A percentile compares a stretch with the other conserved stretches of the same genome.
phyloP scores from a whole-genome alignment of 352 stramenopile species.

The Pythium scleroteichum region DNA sequence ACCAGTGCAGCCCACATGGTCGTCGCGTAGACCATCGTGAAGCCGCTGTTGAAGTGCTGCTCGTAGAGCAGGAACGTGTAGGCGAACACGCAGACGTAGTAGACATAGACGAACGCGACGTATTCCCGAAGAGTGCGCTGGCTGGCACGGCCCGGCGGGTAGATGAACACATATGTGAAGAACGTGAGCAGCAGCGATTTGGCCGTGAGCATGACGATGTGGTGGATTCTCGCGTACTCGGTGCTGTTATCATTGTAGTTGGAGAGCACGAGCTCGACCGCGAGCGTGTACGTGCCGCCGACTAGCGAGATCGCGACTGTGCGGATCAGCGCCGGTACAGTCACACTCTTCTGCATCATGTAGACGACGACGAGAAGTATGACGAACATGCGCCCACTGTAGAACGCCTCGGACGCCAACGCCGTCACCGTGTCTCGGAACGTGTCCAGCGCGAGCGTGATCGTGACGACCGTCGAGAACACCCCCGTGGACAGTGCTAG shows the following conservation, averaged over 20 bases:
- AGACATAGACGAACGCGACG: constrained; percentile 19
- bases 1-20: constrained; percentile 29
- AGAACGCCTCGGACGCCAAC: constrained; percentile 41
- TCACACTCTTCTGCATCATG: constrained; percentile 60
- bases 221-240: background rate
- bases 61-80: constrained; percentile 22
- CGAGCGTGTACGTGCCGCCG: constrained; percentile 37
- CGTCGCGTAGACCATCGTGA: constrained; percentile 20
- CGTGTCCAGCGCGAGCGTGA: constrained; percentile 31
- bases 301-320: constrained; percentile 42
- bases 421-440: constrained; percentile 14
- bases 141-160: constrained; percentile 17
- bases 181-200: constrained; percentile 13
- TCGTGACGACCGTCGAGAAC: constrained; percentile 37
- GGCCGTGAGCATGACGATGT: constrained; percentile 9
- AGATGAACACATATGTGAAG: constrained; percentile 25
- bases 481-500: constrained; percentile 34
- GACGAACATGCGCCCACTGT: constrained; percentile 52
- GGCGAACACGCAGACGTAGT: constrained; percentile 18
- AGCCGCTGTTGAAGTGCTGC: constrained; percentile 4
- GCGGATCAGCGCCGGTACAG: constrained; percentile 41
- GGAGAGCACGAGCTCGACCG: constrained; percentile 23
- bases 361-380: constrained; percentile 52
- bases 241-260: constrained; percentile 17
- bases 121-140: constrained; percentile 12